Base-by-base conservation (phyloP, 352 stramenopile genomes). In the Sclerospora graminicola region DNA sequence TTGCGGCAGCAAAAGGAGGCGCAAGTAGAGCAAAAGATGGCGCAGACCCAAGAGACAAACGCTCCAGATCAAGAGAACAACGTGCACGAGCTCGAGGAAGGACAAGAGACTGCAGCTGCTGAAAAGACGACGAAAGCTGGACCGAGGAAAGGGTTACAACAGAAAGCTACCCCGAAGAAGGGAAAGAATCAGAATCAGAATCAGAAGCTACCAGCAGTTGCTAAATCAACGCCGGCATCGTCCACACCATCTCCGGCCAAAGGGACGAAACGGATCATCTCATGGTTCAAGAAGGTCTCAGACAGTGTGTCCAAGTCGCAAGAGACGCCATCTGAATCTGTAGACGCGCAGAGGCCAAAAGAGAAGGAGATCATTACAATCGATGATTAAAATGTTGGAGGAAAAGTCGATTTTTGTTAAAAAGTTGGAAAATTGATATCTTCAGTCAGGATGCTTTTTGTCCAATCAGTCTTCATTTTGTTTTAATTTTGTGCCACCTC, bases 261-360 rank as follows among this genome's bases (percentile, higher is more conserved):
- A 26, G 41, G 14, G 16, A 32, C 42, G 36, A 42, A 42, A 36
- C 47, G 43, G 26, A 69, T 72, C 37, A 48, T 60, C 52, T 51
- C 58, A 0, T 72, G 38, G 37, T 58, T 72, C 45, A 55, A 72
- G 40, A 68, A 61, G 20, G 36, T 45, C 23, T 16, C 32, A 18
- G 34, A 15, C 0, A 31, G 49, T 5, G 44, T 45, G 2, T 16
- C 39, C 33, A 24, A 41, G 5, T 11, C 20, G 27, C 45, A 56
- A 16, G 32, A 48, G 11, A 26, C 31, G n/a, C 20, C 32, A 24
- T 18, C 10, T 9, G 15, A 48, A 11, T 5, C 31, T 40, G 7
- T 24, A 39, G 39, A 41, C 20, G 16, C 54, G 30, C 34, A 46
- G 31, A 45, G 54, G 27, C 5, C 40, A 2, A 51, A 58, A 39